Evolutionary conservation across 1,284 basidiomycete species (phyloP).

Genomic region (Melampsora larici-populina): DNA sequence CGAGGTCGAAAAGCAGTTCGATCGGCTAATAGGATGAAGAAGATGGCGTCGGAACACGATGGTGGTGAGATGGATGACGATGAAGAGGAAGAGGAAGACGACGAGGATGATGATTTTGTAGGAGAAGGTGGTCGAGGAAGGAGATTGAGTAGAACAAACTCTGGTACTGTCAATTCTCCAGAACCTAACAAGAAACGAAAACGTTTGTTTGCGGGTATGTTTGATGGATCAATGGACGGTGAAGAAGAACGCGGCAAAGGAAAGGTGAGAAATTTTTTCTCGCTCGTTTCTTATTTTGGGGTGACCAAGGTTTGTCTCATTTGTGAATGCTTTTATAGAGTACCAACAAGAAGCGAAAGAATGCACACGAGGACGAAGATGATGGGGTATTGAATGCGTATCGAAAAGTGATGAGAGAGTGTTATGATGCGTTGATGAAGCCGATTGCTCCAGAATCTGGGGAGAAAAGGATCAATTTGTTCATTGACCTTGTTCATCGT

Average conservation of each 20-base stretch:
- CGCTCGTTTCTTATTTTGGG: background rate
- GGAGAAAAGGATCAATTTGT: constrained; percentile 40
- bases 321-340: background rate
- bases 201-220: constrained; percentile 18
- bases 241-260: constrained; percentile 30
- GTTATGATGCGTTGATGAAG: constrained; percentile 43
- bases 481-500: constrained; percentile 41
- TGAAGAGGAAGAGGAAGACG: constrained; percentile 40
- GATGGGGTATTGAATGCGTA: constrained; percentile 10
- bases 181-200: constrained; percentile 43
- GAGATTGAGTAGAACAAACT: constrained; percentile 43
- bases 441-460: constrained; percentile 42
- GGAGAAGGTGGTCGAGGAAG: constrained; percentile 44
- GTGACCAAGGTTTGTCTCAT: background rate
- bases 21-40: constrained; percentile 46
- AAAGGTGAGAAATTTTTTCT: constrained; percentile 25
- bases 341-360: constrained; percentile 39
- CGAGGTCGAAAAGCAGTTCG: constrained; percentile 52
- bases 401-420: constrained; percentile 42
- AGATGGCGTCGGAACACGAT: constrained; percentile 43
- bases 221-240: constrained; percentile 36
- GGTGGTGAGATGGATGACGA: constrained; percentile 32
- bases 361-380: constrained; percentile 21
- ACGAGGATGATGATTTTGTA: constrained; percentile 49
- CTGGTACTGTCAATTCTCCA: constrained; percentile 26